These are phyloP conservation scores for Skeletonema marinoi DNA, from an alignment of 108 stramenopile genomes.

Conservation along the genomic window DNA sequence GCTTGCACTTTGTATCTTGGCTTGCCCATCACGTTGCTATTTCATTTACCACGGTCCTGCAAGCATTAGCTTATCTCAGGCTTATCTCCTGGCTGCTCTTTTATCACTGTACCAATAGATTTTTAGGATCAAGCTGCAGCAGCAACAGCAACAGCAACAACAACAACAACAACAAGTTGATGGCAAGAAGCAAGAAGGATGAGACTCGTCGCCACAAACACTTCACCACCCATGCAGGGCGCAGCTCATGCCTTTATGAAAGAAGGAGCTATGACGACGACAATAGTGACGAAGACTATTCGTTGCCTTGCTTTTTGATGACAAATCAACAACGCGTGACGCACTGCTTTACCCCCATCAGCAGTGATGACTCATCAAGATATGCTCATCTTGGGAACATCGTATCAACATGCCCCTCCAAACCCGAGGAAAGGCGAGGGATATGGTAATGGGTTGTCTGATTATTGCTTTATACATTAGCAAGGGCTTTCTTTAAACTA, in stretches of 20 bases:
- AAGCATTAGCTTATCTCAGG: background rate
- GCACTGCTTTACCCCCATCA: background rate
- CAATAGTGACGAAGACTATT: background rate
- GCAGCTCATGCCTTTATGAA: background rate
- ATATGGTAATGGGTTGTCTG: conserved; percentile 18
- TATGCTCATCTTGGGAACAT: background rate
- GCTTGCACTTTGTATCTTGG: too few relatives aligned
- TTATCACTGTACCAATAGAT: background rate
- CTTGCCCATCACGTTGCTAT: too few relatives aligned
- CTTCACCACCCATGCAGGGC: background rate
- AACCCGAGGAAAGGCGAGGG: conserved; percentile 43
- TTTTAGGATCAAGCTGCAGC: background rate
- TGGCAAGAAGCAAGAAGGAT: background rate
- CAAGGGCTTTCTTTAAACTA: too few relatives aligned
- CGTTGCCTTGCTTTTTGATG: background rate
- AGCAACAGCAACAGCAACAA: background rate
- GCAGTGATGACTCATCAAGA: background rate
- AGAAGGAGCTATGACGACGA: background rate
- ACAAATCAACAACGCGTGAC: background rate
- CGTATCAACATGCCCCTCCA: conserved; percentile 8
- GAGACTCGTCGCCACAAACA: background rate
- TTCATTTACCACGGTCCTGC: background rate
- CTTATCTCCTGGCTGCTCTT: background rate
- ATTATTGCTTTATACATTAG: background rate
- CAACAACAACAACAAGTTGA: background rate